A percentile compares a stretch with the other conserved stretches of the same genome.
phyloP scores from a whole-genome alignment of 768 basidiomycete genomes.

The Imleria badia region DNA sequence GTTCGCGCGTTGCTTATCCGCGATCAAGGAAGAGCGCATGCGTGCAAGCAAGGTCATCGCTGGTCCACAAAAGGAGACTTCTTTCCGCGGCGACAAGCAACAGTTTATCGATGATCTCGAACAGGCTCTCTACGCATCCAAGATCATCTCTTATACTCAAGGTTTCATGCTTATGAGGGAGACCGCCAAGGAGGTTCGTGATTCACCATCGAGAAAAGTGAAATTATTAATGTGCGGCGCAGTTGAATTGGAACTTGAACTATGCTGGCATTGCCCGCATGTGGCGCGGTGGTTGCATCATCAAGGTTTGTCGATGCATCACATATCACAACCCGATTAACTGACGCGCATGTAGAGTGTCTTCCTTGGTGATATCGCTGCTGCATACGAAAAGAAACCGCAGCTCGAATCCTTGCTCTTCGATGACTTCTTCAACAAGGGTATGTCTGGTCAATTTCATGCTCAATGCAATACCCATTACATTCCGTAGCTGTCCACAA shows the following conservation, averaged over 20 bases:
- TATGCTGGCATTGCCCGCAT: constrained; percentile 97
- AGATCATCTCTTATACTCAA: constrained; percentile 99
- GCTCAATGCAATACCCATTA: neutral
- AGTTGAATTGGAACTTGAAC: constrained; percentile 90
- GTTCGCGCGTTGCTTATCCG: constrained; percentile 96
- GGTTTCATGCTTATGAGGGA: constrained; percentile 99
- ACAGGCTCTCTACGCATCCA: constrained; percentile 98
- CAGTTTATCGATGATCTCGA: constrained; percentile 99
- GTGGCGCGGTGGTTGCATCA: constrained; percentile 99
- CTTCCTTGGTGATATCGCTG: constrained; percentile 90
- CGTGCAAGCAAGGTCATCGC: constrained; percentile 89
- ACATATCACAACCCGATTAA: constrained; percentile 8
- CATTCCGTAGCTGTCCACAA: constrained; percentile 69
- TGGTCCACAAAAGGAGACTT: constrained; percentile 89
- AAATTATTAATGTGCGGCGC: constrained; percentile 2
- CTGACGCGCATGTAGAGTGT: constrained; percentile 53
- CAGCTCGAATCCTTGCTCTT: constrained; percentile 91
- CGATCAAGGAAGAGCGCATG: constrained; percentile 93
- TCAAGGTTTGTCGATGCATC: constrained; percentile 59
- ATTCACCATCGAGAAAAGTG: neutral
- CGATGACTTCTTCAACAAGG: constrained; percentile 97
- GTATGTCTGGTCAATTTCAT: constrained; percentile 33
- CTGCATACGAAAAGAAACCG: constrained; percentile 83
- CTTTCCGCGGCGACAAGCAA: constrained; percentile 97
- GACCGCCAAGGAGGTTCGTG: constrained; percentile 84